Evolutionary conservation across 1,139 yeast genomes (phyloP).

Genomic region (Sugiyamaella xylanicola): DNA sequence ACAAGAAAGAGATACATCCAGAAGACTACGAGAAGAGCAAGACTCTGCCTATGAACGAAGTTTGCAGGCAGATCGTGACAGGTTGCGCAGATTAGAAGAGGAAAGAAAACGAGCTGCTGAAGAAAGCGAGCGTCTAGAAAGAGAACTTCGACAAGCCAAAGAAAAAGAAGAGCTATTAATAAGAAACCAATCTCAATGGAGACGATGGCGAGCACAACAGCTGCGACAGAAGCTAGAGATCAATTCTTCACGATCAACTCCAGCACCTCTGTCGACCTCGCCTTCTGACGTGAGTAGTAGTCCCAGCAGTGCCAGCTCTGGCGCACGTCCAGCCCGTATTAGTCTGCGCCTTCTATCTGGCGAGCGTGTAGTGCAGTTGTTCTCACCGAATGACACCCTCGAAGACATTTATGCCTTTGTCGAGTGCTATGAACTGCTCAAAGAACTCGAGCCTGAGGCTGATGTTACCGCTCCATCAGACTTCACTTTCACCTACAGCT

Average conservation of each 20-base stretch:
- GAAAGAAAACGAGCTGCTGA: constrained; percentile 32
- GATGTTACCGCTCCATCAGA: constrained; percentile 14
- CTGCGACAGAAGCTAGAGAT: constrained; percentile 23
- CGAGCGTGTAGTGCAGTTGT: constrained; percentile 58
- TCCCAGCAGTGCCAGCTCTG: background rate
- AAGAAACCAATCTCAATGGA: constrained; percentile 30
- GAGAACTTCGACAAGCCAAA: constrained; percentile 34
- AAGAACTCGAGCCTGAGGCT: constrained; percentile 18
- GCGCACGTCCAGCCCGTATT: constrained; percentile 40
- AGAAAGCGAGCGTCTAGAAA: constrained; percentile 35
- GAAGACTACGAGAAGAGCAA: constrained; percentile 70
- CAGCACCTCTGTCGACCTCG: background rate
- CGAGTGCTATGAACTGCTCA: constrained; percentile 45
- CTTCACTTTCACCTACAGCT: constrained; percentile 50
- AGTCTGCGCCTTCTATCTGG: constrained; percentile 62
- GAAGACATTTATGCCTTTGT: constrained; percentile 67
- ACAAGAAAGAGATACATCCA: constrained; percentile 59
- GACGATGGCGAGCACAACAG: constrained; percentile 31
- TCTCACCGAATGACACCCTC: constrained; percentile 53
- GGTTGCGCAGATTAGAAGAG: constrained; percentile 38
- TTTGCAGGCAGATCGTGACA: constrained; percentile 56
- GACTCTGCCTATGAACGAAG: constrained; percentile 77
- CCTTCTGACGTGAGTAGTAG: background rate
- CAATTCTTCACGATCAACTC: background rate
- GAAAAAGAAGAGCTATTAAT: constrained; percentile 19